A percentile compares a stretch with the other conserved stretches of the same genome.
Conservation (phyloP, 1,284 basidiomycete species). For the Pseudozyma sp. region DNA sequence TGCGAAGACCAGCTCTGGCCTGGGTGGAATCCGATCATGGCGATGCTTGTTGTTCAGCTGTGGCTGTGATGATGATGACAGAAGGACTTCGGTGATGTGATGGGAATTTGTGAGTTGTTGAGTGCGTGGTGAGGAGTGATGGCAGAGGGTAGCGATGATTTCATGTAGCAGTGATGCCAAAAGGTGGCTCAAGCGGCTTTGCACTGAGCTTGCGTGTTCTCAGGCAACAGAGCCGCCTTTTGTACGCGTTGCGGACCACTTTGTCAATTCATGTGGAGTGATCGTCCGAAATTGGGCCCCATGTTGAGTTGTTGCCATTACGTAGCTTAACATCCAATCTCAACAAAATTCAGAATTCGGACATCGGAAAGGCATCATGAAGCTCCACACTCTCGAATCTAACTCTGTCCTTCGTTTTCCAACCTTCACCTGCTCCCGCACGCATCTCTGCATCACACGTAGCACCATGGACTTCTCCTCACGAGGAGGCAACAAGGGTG, state of each 20-base stretch:
- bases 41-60: background rate
- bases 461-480: slow-evolving; percentile 65
- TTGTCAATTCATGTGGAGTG: slow-evolving; percentile 38
- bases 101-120: too few relatives aligned
- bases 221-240: background rate
- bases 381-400: slow-evolving; percentile 6
- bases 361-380: slow-evolving; percentile 15
- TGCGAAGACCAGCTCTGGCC: slow-evolving; percentile 54
- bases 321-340: background rate
- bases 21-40: slow-evolving; percentile 48
- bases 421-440: background rate
- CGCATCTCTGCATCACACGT: background rate
- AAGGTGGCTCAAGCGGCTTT: slow-evolving; percentile 36
- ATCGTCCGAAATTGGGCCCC: slow-evolving; percentile 29
- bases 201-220: slow-evolving; percentile 40
- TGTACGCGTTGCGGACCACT: slow-evolving; percentile 20
- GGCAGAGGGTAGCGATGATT: background rate
- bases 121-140: background rate
- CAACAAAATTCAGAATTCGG: too few relatives aligned
- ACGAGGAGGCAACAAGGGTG: slow-evolving; percentile 68
- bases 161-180: background rate
- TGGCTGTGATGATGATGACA: background rate
- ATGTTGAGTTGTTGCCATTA: background rate
- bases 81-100: too few relatives aligned
- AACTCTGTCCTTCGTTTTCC: background rate